phyloP scores from a whole-genome alignment of 176 grass and related monocot genomes.

The Avena insularis region DNA sequence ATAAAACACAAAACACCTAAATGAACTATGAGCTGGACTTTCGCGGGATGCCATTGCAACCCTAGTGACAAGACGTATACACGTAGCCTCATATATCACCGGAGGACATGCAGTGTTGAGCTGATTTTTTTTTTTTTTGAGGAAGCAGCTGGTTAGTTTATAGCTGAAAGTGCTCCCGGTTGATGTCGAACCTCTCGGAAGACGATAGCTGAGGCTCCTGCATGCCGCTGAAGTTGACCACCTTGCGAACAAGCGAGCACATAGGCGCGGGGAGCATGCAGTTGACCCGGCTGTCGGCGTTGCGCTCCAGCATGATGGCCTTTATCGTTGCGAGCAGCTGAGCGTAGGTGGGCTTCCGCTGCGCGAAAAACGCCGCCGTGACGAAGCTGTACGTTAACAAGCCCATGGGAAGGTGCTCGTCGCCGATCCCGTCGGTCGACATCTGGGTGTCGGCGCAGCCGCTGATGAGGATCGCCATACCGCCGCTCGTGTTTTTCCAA shows the following conservation, averaged over 20 bases:
- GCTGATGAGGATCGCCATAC: constrained; percentile 44
- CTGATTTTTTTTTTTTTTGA: too few species aligned
- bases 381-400: constrained; percentile 94
- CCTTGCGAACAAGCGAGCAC: constrained; percentile 55
- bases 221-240: constrained; percentile 55
- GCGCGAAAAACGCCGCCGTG: constrained; percentile 57
- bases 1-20: too few species aligned
- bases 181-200: constrained; percentile 69
- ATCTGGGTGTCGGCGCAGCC: constrained; percentile 50
- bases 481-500: constrained; percentile 43
- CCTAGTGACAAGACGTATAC: too few species aligned
- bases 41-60: too few species aligned
- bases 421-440: not conserved
- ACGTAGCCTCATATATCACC: too few species aligned
- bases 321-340: constrained; percentile 69
- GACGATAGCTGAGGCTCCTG: constrained; percentile 86
- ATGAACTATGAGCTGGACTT: too few species aligned
- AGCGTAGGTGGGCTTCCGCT: constrained; percentile 62
- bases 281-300: not conserved
- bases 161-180: not conserved
- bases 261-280: constrained; percentile 48
- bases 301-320: constrained; percentile 50
- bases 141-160: not conserved
- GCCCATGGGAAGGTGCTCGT: constrained; percentile 22
- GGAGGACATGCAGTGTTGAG: too few species aligned